Conservation (phyloP, 805 yeast species). For the Cyberlindnera sargentensis region DNA sequence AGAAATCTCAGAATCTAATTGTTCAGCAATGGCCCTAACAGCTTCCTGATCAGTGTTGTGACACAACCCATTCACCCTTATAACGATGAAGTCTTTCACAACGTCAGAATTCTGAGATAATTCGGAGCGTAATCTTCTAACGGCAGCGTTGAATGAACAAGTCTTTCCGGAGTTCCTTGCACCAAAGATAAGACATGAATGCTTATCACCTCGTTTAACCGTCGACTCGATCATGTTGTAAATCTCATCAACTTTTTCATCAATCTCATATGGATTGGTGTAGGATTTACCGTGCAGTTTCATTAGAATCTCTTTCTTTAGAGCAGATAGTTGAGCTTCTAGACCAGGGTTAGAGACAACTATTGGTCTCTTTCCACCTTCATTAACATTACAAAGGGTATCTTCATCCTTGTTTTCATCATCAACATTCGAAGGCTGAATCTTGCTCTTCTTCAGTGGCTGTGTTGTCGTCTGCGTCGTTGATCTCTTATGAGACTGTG, state of each 20-base stretch:
- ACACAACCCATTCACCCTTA: slow-evolving; percentile 60
- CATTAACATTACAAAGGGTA: too few relatives aligned
- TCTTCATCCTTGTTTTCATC: too few relatives aligned
- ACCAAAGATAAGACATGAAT: slow-evolving; percentile 75
- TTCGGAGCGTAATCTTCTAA: slow-evolving; percentile 29
- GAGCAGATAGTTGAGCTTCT: background rate
- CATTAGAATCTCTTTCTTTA: slow-evolving; percentile 2
- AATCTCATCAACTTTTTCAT: slow-evolving; percentile 38
- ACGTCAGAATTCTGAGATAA: slow-evolving; percentile 18
- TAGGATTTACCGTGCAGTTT: slow-evolving; percentile 8
- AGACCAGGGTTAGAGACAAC: too few relatives aligned
- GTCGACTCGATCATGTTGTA: slow-evolving; percentile 56
- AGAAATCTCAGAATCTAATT: slow-evolving; percentile 49
- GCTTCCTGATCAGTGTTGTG: slow-evolving; percentile 77
- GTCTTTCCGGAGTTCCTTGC: slow-evolving; percentile 73
- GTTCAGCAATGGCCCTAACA: slow-evolving; percentile 78
- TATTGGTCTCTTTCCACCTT: too few relatives aligned
- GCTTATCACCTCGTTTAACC: slow-evolving; percentile 63
- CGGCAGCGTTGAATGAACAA: slow-evolving; percentile 48
- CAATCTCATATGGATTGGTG: slow-evolving; percentile 29
- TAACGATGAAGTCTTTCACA: slow-evolving; percentile 43
- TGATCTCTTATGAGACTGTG: too few relatives aligned
- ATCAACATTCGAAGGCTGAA: too few relatives aligned
- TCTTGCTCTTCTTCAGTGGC: too few relatives aligned
- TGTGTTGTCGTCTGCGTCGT: too few relatives aligned